Base-by-base conservation (phyloP, 441 rosid species). In the Syzygium malaccense region DNA sequence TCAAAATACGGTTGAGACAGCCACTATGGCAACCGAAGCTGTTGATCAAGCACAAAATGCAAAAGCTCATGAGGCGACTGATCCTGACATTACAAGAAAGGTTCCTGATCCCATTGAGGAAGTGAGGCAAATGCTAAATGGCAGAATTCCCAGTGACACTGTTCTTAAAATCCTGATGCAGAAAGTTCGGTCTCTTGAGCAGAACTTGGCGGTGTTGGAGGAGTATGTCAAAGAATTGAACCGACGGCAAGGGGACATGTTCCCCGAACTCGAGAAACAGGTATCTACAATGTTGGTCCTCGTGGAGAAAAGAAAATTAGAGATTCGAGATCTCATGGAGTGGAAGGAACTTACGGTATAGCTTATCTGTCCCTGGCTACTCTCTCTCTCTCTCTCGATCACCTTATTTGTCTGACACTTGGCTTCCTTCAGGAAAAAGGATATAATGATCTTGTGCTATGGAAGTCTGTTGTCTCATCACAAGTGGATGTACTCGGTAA, bases 151-250 rank as follows among this genome's bases (percentile, higher is more conserved):
- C 0, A 89, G 95, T 79, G 97, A 95, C 55, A 93, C 94, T 68
- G 96, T 95, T 85, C 92, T 95, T 88, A 97, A 95, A 92, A 93
- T 97, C 88, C 92, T 97, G 96, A 94, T 97, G 96, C 98, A 95
- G 92, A 97, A 95, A 89, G 96, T 95, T 90, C 94, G 93, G 90
- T 91, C 96, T 58, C 94, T 97, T 41, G 98, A 96, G 92, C 87
- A 92, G 93, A 95, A 93, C 91, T 93, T 97, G 88, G 93, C 96
- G 6, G 91, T 92, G 79, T 90, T 97, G 71, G 98, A 95, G 91
- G 99, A 95, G 88, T 95, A 93, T 90, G 93, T 95, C 83, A 95
- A 94, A 90, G 95, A 91, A 90, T 86, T 93, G 92, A 94, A 94
- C 80, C 89, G 89, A 51, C 91, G 93, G 90, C 94, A 93, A 91